Evolutionary conservation across 2,329 filamentous ascomycete genomes (phyloP).

Genomic region (Ascochyta lentis): DNA sequence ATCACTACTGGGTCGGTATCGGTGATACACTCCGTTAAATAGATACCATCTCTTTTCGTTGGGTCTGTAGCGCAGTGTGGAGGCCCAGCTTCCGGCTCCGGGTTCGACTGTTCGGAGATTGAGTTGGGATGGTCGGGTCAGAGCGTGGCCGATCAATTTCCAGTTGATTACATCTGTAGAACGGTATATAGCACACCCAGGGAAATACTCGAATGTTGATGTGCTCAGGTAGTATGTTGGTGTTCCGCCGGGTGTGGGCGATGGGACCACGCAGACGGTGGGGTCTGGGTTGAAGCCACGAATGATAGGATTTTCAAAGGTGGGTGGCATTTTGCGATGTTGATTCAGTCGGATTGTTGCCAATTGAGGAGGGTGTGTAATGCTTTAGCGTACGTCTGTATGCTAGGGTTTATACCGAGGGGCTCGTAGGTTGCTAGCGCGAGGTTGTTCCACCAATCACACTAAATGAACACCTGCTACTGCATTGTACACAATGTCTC

Average conservation of each 20-base stretch:
- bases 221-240: slow-evolving; percentile 35
- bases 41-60: slow-evolving; percentile 25
- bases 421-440: slow-evolving; percentile 2
- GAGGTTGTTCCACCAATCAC: slow-evolving; percentile 16
- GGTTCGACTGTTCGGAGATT: slow-evolving; percentile 38
- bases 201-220: slow-evolving; percentile 61
- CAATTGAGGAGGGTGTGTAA: background rate
- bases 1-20: slow-evolving; percentile 35
- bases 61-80: slow-evolving; percentile 29
- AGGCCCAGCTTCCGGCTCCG: slow-evolving; percentile 31
- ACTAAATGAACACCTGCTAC: too few species aligned
- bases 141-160: slow-evolving; percentile 52
- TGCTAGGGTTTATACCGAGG: slow-evolving; percentile 3
- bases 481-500: too few species aligned
- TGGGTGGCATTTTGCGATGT: background rate
- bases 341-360: background rate
- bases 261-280: slow-evolving; percentile 42
- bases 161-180: slow-evolving; percentile 59
- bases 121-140: slow-evolving; percentile 48
- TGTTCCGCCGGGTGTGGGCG: slow-evolving; percentile 5
- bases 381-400: background rate
- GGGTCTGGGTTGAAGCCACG: slow-evolving; percentile 61
- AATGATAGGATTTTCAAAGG: slow-evolving; percentile 53
- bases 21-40: slow-evolving; percentile 34
- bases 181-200: slow-evolving; percentile 60